phyloP scores from a whole-genome alignment of 2,329 filamentous ascomycete genomes.

The Coniochaeta hoffmannii region DNA sequence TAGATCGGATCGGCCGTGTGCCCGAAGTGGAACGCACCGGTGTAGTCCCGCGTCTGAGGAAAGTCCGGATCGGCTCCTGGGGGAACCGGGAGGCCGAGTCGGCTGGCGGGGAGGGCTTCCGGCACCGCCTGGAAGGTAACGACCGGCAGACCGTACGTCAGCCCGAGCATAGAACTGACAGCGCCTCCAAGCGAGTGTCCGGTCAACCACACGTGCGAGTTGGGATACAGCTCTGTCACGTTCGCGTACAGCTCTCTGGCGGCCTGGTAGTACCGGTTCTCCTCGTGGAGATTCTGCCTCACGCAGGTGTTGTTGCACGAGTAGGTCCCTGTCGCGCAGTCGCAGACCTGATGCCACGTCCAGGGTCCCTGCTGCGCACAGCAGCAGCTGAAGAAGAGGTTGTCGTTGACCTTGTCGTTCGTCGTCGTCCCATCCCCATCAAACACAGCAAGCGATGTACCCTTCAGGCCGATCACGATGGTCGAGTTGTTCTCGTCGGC shows the following conservation, averaged over 20 bases:
- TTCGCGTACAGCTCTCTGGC: constrained; percentile 87
- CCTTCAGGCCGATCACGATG: constrained; percentile 87
- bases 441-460: constrained; percentile 83
- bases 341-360: constrained; percentile 86
- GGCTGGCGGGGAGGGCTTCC: constrained; percentile 77
- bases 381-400: constrained; percentile 96
- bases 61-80: constrained; percentile 66
- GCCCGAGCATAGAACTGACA: constrained; percentile 76
- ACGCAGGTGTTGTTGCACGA: constrained; percentile 92
- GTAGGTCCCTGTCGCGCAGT: constrained; percentile 82
- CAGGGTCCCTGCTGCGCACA: constrained; percentile 89
- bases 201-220: constrained; percentile 78
- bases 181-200: constrained; percentile 91
- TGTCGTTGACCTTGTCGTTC: constrained; percentile 97
- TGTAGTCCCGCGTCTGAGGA: constrained; percentile 64
- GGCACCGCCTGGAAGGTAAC: constrained; percentile 91
- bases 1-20: constrained; percentile 94
- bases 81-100: constrained; percentile 78
- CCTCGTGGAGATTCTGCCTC: constrained; percentile 62
- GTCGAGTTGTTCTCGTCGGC: constrained; percentile 80
- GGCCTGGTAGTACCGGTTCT: constrained; percentile 88
- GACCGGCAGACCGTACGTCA: constrained; percentile 86
- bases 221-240: constrained; percentile 79
- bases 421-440: constrained; percentile 96
- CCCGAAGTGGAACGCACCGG: constrained; percentile 83